These are phyloP conservation scores for Camellia granthamiana DNA, from an alignment of 148 eudicot species.

Conservation along the genomic window DNA sequence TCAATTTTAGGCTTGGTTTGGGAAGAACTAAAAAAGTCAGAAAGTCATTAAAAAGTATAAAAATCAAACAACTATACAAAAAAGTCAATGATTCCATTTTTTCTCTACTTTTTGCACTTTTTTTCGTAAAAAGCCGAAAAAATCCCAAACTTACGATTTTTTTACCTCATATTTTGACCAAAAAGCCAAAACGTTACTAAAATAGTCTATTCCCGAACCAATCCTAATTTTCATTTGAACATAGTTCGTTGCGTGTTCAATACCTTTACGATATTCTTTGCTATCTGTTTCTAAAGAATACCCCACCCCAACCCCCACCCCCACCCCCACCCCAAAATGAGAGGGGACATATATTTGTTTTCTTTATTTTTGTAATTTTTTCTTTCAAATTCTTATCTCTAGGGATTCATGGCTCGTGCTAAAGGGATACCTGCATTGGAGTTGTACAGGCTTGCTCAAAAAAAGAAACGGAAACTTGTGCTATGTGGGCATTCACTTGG, in stretches of 20 bases:
- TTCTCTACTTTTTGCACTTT: too few relatives aligned
- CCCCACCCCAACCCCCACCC: neutral
- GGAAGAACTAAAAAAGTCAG: too few relatives aligned
- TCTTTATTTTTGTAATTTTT: neutral
- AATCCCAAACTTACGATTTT: too few relatives aligned
- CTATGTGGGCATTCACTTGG: slow-evolving; percentile 99
- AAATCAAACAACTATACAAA: too few relatives aligned
- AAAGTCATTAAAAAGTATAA: too few relatives aligned
- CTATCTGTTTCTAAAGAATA: neutral
- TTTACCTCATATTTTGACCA: too few relatives aligned
- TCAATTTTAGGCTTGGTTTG: neutral
- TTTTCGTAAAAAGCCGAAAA: too few relatives aligned
- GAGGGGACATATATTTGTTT: neutral
- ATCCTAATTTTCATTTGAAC: neutral
- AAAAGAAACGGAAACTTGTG: slow-evolving; percentile 87
- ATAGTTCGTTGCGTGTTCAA: slow-evolving; percentile 8
- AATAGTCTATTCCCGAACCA: too few relatives aligned
- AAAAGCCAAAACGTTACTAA: too few relatives aligned
- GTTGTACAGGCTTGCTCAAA: slow-evolving; percentile 93
- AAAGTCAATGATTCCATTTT: too few relatives aligned
- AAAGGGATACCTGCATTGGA: slow-evolving; percentile 99
- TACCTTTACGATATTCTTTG: slow-evolving; percentile 11
- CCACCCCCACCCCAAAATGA: neutral
- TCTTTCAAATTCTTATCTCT: slow-evolving; percentile 16
- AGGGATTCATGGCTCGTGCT: slow-evolving; percentile 99